Evolutionary conservation across 768 basidiomycete species (phyloP).

Genomic region (Pleurotus ostreatus): DNA sequence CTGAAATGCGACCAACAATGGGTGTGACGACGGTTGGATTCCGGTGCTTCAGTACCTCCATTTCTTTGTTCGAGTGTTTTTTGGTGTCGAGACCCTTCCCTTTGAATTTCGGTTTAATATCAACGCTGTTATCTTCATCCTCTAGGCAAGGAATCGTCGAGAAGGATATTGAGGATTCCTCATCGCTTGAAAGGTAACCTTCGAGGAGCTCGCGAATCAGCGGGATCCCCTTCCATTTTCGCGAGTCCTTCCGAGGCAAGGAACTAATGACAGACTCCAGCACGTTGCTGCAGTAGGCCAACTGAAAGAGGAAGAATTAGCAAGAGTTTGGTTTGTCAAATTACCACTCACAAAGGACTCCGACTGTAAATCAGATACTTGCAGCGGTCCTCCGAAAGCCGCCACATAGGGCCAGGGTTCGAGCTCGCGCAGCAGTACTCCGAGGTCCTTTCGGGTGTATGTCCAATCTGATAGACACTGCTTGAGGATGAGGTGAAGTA

Average conservation of each 20-base stretch:
- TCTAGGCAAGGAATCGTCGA: conserved; percentile 10
- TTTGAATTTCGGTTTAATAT: background rate
- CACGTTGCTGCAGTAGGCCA: background rate
- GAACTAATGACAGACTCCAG: background rate
- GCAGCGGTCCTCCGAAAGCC: conserved; percentile 38
- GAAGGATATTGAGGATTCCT: conserved; percentile 1
- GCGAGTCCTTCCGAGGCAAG: background rate
- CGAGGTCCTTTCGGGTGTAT: background rate
- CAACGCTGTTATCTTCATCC: background rate
- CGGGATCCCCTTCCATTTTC: conserved; percentile 27
- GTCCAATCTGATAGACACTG: conserved; percentile 26
- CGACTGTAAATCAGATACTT: conserved; percentile 36
- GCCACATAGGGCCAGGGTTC: no score
- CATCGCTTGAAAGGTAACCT: conserved; percentile 20
- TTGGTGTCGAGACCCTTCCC: conserved; percentile 2
- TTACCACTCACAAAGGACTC: conserved; percentile 40
- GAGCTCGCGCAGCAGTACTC: no score
- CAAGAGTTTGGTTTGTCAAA: background rate
- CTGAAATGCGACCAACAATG: conserved; percentile 38
- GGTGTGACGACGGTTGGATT: conserved; percentile 41
- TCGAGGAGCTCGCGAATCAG: conserved; percentile 30
- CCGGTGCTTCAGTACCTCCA: conserved; percentile 23
- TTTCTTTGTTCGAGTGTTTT: conserved; percentile 20
- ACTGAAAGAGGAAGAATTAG: background rate
- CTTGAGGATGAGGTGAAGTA: conserved; percentile 45